Evolutionary conservation across 306 rosid species (phyloP).

Genomic region (Corylus heterophylla): DNA sequence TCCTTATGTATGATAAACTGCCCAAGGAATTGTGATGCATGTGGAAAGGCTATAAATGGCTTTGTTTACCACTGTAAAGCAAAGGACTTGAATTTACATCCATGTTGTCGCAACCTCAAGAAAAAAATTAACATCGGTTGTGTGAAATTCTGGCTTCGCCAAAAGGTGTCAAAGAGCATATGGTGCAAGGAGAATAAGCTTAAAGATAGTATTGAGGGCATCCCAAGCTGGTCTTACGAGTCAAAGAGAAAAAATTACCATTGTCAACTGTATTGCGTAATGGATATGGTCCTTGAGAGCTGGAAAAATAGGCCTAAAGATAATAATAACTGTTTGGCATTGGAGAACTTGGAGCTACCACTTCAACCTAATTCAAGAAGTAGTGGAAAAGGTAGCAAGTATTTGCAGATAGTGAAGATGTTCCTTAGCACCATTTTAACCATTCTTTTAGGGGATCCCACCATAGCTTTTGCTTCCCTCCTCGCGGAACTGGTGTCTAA

Average conservation of each 20-base stretch:
- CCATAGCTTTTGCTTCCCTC: not conserved
- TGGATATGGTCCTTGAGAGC: not conserved
- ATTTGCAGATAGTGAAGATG: not conserved
- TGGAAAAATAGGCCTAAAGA: not conserved
- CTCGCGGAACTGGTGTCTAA: not conserved
- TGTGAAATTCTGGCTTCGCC: not conserved
- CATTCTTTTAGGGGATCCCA: slow-evolving; percentile 23
- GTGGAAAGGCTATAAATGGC: slow-evolving; percentile 8
- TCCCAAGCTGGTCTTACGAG: slow-evolving; percentile 27
- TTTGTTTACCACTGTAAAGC: slow-evolving; percentile 12
- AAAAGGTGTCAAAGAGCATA: not conserved
- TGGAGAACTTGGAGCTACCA: slow-evolving; percentile 14
- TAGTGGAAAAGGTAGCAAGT: not conserved
- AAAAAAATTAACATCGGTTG: not conserved
- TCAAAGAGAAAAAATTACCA: slow-evolving; percentile 2
- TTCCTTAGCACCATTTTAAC: not conserved
- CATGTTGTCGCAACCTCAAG: not conserved
- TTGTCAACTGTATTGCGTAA: slow-evolving; percentile 18
- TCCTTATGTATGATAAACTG: not conserved
- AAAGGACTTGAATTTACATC: slow-evolving; percentile 9
- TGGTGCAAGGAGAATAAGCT: slow-evolving; percentile 21
- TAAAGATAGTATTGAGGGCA: not conserved
- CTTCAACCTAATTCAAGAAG: not conserved
- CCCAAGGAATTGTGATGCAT: slow-evolving; percentile 6
- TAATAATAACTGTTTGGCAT: not conserved